Percentiles rank a stretch among this genome's conserved stretches.
These are phyloP conservation scores for Ailanthus altissimus DNA, from an alignment of 345 rosid genomes.

Conservation along the genomic window DNA sequence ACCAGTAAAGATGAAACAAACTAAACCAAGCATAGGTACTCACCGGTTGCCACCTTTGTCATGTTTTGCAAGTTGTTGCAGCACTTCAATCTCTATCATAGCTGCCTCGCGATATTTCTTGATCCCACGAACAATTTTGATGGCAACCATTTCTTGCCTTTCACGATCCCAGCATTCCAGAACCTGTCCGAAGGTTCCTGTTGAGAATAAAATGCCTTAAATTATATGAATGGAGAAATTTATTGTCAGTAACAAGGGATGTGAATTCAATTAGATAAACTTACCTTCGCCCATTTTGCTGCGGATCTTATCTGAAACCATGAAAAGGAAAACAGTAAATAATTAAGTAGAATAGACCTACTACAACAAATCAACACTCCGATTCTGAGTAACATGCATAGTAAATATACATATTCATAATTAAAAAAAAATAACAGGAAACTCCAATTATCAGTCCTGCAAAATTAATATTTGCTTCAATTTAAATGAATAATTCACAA, in stretches of 20 bases:
- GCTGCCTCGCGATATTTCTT: constrained; percentile 93
- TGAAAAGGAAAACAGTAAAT: constrained; percentile 9
- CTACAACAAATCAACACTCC: background rate
- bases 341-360: constrained; percentile 6
- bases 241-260: background rate
- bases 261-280: background rate
- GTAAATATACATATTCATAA: background rate
- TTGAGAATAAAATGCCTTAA: background rate
- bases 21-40: constrained; percentile 31
- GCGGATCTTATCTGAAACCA: constrained; percentile 69
- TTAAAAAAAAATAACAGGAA: background rate
- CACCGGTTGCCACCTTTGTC: constrained; percentile 85
- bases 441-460: background rate
- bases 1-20: constrained; percentile 15
- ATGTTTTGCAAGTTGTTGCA: constrained; percentile 84
- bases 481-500: background rate
- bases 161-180: constrained; percentile 93
- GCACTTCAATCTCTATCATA: constrained; percentile 83
- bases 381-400: background rate
- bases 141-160: constrained; percentile 85
- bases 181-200: constrained; percentile 93
- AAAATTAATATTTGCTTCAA: background rate
- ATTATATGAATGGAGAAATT: constrained; percentile 13
- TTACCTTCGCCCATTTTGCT: constrained; percentile 96
- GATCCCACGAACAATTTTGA: constrained; percentile 84